These are phyloP conservation scores for Cadophora sp. DNA, from an alignment of 2,329 filamentous ascomycete genomes.

Conservation along the genomic window DNA sequence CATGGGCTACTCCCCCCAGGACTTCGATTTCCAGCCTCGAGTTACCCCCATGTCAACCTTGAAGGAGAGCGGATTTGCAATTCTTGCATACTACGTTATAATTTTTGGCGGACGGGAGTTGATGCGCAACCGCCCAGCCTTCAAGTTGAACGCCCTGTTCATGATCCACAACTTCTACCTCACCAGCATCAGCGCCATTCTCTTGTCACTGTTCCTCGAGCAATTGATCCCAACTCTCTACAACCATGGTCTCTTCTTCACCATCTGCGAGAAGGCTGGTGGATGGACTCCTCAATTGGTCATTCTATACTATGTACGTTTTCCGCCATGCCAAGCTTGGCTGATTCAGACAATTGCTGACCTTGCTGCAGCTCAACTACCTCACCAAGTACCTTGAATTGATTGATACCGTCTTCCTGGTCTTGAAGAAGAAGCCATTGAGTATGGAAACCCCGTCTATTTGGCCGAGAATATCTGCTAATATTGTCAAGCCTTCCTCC, in stretches of 20 bases:
- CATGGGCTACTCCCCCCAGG: slow-evolving; percentile 81
- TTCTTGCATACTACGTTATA: slow-evolving; percentile 88
- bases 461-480: slow-evolving; percentile 40
- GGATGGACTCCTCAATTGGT: slow-evolving; percentile 95
- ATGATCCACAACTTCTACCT: slow-evolving; percentile 97
- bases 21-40: slow-evolving; percentile 84
- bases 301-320: slow-evolving; percentile 92
- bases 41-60: slow-evolving; percentile 90
- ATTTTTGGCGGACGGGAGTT: slow-evolving; percentile 92
- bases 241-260: slow-evolving; percentile 83
- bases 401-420: slow-evolving; percentile 93
- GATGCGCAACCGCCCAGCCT: slow-evolving; percentile 85
- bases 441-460: slow-evolving; percentile 57
- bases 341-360: slow-evolving; percentile 47
- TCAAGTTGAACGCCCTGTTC: slow-evolving; percentile 89
- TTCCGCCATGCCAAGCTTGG: not conserved
- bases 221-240: slow-evolving; percentile 85
- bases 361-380: slow-evolving; percentile 80
- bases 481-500: slow-evolving; percentile 79
- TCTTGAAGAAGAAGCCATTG: slow-evolving; percentile 99
- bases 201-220: slow-evolving; percentile 88
- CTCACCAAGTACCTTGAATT: slow-evolving; percentile 97
- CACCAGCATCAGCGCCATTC: slow-evolving; percentile 80
- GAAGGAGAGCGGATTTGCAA: slow-evolving; percentile 79
- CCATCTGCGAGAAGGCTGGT: slow-evolving; percentile 82